A percentile compares a stretch with the other conserved stretches of the same genome.
Evolutionary conservation across 2,329 filamentous ascomycete genomes (phyloP).

Genomic region (Fusarium devonianum): DNA sequence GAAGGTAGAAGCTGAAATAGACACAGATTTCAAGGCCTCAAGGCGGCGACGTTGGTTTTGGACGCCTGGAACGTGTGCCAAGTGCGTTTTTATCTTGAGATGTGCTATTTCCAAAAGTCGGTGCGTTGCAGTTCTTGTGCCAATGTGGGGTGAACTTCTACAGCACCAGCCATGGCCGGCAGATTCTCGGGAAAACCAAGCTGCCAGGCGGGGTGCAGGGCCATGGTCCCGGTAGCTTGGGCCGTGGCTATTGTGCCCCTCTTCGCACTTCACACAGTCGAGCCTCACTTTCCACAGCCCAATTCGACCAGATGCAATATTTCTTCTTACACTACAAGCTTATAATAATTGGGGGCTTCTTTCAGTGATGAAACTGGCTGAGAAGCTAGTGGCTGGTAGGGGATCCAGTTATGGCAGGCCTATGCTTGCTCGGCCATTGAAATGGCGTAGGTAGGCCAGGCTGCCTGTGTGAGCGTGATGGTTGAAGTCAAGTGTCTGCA

Average conservation of each 20-base stretch:
- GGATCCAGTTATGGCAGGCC: too few species aligned
- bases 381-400: too few species aligned
- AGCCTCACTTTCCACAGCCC: conserved; percentile 10
- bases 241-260: conserved; percentile 26
- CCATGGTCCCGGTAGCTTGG: conserved; percentile 10
- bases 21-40: conserved; percentile 6
- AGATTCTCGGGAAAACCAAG: conserved; percentile 41
- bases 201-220: not conserved
- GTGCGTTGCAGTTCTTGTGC: conserved; percentile 49
- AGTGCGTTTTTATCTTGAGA: conserved; percentile 49
- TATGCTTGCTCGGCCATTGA: too few species aligned
- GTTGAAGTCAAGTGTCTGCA: too few species aligned
- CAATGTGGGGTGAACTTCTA: conserved; percentile 46
- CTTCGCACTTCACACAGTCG: conserved; percentile 23
- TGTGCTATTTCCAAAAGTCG: conserved; percentile 50
- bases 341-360: too few species aligned
- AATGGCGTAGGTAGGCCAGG: too few species aligned
- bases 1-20: not conserved
- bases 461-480: too few species aligned
- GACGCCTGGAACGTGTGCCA: conserved; percentile 28
- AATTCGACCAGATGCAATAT: too few species aligned
- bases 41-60: conserved; percentile 29
- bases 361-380: too few species aligned
- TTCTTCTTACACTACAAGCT: too few species aligned
- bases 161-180: conserved; percentile 29